Conservation (phyloP, 345 rosid genomes). For the Populus davidiana region DNA sequence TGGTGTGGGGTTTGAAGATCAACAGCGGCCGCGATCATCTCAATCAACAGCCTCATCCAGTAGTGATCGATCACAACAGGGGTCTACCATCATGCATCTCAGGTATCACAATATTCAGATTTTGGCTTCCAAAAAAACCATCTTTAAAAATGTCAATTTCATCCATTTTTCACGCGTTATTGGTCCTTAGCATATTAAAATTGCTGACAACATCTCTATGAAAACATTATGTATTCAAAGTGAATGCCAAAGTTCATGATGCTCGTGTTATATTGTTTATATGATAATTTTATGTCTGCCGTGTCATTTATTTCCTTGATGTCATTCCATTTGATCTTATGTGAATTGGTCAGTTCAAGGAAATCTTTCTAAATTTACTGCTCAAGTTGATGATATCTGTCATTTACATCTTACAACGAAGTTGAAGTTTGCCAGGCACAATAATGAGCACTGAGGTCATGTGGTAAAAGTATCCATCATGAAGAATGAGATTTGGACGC, state of each 20-base stretch:
- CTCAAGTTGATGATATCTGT: not conserved
- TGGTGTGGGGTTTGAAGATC: conserved; percentile 44
- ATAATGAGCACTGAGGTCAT: not conserved
- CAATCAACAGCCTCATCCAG: conserved; percentile 16
- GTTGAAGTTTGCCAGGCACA: not conserved
- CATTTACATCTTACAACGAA: not conserved
- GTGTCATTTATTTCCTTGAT: not conserved
- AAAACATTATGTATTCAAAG: not conserved
- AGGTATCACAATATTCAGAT: conserved; percentile 33
- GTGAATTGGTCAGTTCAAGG: not conserved
- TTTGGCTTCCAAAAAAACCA: not conserved
- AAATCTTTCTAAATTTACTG: not conserved
- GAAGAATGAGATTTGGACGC: not conserved
- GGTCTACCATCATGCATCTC: conserved; percentile 47
- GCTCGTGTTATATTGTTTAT: not conserved
- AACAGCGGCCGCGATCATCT: conserved; percentile 27
- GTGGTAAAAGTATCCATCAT: not conserved
- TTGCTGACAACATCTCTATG: not conserved
- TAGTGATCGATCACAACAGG: conserved; percentile 29
- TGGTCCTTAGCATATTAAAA: not conserved
- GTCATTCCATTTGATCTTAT: not conserved
- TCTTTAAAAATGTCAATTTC: not conserved
- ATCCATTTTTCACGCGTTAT: not conserved
- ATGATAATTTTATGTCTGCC: not conserved
- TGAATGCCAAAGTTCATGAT: not conserved